A percentile compares a stretch with the other conserved stretches of the same genome.
Conservation (phyloP, 78 protist species). For the Dictyostelium brefeldianum region DNA sequence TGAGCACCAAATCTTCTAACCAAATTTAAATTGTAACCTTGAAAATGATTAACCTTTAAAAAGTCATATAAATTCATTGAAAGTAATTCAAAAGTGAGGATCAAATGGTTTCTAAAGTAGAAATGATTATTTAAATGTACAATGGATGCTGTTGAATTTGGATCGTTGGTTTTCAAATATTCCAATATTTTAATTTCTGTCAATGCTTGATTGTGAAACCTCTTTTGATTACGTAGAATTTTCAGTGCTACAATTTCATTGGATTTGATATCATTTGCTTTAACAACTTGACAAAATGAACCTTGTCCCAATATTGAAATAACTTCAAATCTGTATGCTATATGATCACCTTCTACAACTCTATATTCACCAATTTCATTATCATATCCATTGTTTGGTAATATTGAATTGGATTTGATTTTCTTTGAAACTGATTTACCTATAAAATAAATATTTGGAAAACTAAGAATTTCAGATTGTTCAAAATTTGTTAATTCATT, state of each 20-base stretch:
- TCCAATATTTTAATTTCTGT: constrained; percentile 96
- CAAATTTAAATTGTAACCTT: constrained; percentile 91
- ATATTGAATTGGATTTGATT: constrained; percentile 19
- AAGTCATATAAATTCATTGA: constrained; percentile 93
- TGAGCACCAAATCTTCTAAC: constrained; percentile 93
- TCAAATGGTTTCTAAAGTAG: constrained; percentile 91
- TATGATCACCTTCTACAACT: constrained; percentile 90
- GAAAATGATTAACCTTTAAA: constrained; percentile 84
- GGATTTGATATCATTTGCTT: constrained; percentile 54
- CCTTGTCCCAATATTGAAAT: constrained; percentile 96
- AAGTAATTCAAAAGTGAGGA: constrained; percentile 93
- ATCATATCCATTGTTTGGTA: constrained; percentile 89
- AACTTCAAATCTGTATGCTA: constrained; percentile 93
- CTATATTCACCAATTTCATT: constrained; percentile 95
- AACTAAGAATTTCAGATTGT: constrained; percentile 88
- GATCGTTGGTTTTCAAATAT: constrained; percentile 78
- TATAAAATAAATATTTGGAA: constrained; percentile 80
- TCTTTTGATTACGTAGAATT: constrained; percentile 92
- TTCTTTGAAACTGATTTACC: constrained; percentile 54
- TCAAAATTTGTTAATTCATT: constrained; percentile 79
- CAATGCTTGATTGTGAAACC: constrained; percentile 96
- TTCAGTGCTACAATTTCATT: constrained; percentile 91
- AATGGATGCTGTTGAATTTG: constrained; percentile 73
- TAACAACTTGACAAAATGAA: constrained; percentile 95
- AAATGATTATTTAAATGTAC: constrained; percentile 92